Percentiles rank a stretch among this genome's conserved stretches.
Evolutionary conservation across 257 asterid genomes (phyloP).

Genomic region (Rehmannia glutinosa): DNA sequence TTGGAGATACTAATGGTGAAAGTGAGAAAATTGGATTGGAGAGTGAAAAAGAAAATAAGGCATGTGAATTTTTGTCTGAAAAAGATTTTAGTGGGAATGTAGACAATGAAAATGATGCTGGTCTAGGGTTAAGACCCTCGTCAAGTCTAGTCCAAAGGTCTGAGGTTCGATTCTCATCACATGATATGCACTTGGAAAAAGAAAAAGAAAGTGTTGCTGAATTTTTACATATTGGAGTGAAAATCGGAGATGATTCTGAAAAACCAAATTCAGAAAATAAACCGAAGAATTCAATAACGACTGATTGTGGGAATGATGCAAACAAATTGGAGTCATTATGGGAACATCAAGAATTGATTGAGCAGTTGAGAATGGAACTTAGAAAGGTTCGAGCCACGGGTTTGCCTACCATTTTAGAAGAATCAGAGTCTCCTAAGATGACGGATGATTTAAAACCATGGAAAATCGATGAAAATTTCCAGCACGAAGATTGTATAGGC

Average conservation of each 20-base stretch:
- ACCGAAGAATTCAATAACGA: no score
- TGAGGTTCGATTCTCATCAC: no score
- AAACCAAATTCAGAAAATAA: no score
- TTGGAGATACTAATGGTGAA: slow-evolving; percentile 36
- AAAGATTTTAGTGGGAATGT: slow-evolving; percentile 31
- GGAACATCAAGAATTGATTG: slow-evolving; percentile 98
- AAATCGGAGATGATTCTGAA: no score
- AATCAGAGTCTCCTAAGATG: slow-evolving; percentile 73
- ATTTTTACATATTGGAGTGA: no score
- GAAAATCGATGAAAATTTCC: slow-evolving; percentile 84
- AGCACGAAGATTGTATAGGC: slow-evolving; percentile 61
- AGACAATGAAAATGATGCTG: slow-evolving; percentile 14
- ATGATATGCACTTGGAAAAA: no score
- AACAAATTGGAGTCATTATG: slow-evolving; percentile 71
- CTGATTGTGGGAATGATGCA: no score
- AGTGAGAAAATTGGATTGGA: slow-evolving; percentile 16
- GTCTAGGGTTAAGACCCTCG: no score
- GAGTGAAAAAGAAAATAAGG: slow-evolving; percentile 14
- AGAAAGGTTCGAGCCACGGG: slow-evolving; percentile 77
- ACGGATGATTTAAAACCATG: slow-evolving; percentile 81
- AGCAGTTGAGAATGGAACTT: slow-evolving; percentile 86
- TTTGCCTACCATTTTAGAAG: slow-evolving; percentile 83
- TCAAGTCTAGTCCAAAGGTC: no score
- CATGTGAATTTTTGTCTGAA: slow-evolving; percentile 34
- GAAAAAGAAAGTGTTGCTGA: no score